Evolutionary conservation across 2,329 filamentous ascomycete species (phyloP), one percentile per base, ranked within the genome.

Genomic region (Thelonectria rubi): DNA sequence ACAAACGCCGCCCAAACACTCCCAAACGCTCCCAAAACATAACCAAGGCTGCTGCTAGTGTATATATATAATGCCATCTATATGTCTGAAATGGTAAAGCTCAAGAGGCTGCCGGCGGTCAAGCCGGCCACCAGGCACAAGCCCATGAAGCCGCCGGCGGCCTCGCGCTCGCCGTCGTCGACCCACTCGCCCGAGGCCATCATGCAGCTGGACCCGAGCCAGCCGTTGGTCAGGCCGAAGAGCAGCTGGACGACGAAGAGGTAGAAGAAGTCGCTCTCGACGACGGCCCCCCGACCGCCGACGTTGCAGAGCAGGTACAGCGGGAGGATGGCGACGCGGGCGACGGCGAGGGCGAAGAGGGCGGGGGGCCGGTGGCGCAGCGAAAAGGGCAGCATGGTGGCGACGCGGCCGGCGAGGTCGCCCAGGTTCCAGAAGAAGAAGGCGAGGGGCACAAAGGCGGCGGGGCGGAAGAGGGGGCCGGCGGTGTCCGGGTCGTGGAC

Each of bases 391-490:
- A 77, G 84, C 65, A 74, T 85, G 1, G 93, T 90, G 1, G 86
- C 75, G 18, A 97, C 78, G 9, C 95, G 87, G 6, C 95, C 95
- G 14, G 86, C 64, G 8, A 98, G 81, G 74, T 98, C 95, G 45
- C 95, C 95, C 2, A 90, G 75, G 74, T 98, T 99, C 95, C 95
- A 99, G 74, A 95, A 87, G 62, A 98, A 86, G 77, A 98, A 97
- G 3, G 86, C 93, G 0, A 97, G 83, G 0, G 95, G 94, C 60
- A 98, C 94, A 75, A 98, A 99, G 15, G 90, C 88, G 1, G 88
- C 82, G 0, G 92, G 87, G 54, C 88, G 86, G 66, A 96, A 86
- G 15, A 96, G 78, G 15, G 84, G 80, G 12, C 85, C 82, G 8
- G 73, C 64, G 64, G 69, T 74, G 61, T 72, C 69, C 21, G 26